Evolutionary conservation across 2,329 filamentous ascomycete genomes (phyloP).

Genomic region (Fusarium sp.): DNA sequence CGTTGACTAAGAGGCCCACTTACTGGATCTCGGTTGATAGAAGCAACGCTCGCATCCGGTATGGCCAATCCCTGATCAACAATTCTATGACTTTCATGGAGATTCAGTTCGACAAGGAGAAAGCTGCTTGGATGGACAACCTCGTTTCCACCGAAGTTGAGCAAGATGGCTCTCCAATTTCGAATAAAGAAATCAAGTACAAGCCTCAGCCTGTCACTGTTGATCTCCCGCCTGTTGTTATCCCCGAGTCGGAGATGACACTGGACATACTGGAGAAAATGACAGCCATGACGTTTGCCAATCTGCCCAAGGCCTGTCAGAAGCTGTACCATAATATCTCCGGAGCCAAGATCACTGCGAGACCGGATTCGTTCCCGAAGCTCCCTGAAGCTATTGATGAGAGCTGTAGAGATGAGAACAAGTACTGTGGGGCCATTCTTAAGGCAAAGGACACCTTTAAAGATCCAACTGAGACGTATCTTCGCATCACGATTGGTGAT

Average conservation of each 20-base stretch:
- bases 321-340: background rate
- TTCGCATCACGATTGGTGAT: background rate
- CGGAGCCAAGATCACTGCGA: fast-evolving
- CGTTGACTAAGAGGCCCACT: background rate
- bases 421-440: fast-evolving
- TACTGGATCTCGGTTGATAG: background rate
- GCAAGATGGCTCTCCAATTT: background rate
- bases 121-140: background rate
- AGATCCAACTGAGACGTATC: background rate
- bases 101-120: background rate
- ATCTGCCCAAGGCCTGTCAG: background rate
- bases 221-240: background rate
- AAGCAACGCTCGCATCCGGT: background rate
- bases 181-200: background rate
- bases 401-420: background rate
- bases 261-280: background rate
- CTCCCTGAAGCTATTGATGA: background rate
- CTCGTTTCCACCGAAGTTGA: background rate
- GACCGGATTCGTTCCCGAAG: fast-evolving
- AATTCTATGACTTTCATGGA: background rate
- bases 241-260: background rate
- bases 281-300: background rate
- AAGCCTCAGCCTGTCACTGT: background rate
- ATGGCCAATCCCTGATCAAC: background rate
- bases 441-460: fast-evolving